Evolutionary conservation across 139 green algal genomes (phyloP), one percentile per base, ranked within the genome.

Genomic region (Picochlorum sp.): DNA sequence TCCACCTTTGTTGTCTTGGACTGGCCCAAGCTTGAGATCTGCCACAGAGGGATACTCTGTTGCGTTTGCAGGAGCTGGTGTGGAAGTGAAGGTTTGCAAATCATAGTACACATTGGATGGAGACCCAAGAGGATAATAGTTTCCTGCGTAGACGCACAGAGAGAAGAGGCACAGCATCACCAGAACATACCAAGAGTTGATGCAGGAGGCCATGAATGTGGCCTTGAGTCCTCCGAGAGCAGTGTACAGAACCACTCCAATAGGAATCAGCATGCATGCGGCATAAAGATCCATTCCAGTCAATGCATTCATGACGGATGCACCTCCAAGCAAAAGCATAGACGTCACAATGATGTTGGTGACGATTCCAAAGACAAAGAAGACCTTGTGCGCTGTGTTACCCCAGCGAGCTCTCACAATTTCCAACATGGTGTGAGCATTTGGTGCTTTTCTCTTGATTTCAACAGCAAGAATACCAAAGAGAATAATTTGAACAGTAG

Each of bases 391-490:
- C 0, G 81, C 81, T 4, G 70, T 73, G 9, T 75, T 81, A 16
- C 66, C 66, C 70, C 70, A 76, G 34, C 70, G 63, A 37, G 70
- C 70, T 18, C 57, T 56, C 62, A 97, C 69, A 65, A 97, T 91
- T 72, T 97, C 90, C 31, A 93, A 82, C 57, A 95, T 83, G 26
- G 90, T 97, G 77, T 97, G 90, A 6, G 84, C 83, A 18, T 76
- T 90, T 55, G 87, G 87, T 11, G 90, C 90, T 69, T 96, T 96
- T 55, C 85, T 81, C 83, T 97, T 97, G 70, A 97, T 83, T 74
- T 97, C 79, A 21, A 97, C 86, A n/a, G 90, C 88, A 20, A 97
- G 75, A 49, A 97, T 84, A 59, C 85, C 86, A 57, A 97, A 96
- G 30, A 97, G 85, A 52, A 97, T 78, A 67, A 96, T 82, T 73